Evolutionary conservation across 768 basidiomycete species (phyloP).

Genomic region (Amanita rimosa): DNA sequence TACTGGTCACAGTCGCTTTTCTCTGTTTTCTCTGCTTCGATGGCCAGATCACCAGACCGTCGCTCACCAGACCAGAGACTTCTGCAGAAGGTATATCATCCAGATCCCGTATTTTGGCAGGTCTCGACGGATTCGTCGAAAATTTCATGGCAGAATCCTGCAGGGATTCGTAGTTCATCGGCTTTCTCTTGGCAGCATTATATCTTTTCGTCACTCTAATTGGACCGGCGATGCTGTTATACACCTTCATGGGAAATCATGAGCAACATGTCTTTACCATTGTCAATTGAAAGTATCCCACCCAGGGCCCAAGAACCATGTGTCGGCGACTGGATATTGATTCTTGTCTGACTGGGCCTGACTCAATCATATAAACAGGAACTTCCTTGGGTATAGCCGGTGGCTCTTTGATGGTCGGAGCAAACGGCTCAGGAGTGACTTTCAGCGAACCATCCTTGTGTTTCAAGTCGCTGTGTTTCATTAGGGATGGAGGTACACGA

Average conservation of each 20-base stretch:
- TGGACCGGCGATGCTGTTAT: slow-evolving; percentile 17
- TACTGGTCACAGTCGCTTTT: no score
- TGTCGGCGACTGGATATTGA: slow-evolving; percentile 43
- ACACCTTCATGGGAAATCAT: slow-evolving; percentile 10
- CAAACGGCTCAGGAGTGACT: slow-evolving; percentile 22
- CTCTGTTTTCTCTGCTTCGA: slow-evolving; percentile 7
- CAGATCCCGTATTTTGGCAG: slow-evolving; percentile 26
- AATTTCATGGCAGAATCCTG: slow-evolving; percentile 27
- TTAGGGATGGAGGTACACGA: slow-evolving; percentile 31
- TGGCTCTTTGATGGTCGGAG: slow-evolving; percentile 18
- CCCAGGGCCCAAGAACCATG: slow-evolving; percentile 40
- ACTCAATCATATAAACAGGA: slow-evolving; percentile 40
- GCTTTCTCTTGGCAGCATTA: slow-evolving; percentile 22
- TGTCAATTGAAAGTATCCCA: slow-evolving; percentile 16
- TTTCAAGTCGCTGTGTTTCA: slow-evolving; percentile 35
- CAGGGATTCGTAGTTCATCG: slow-evolving; percentile 36
- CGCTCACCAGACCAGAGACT: slow-evolving; percentile 33
- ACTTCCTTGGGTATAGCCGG: slow-evolving; percentile 29
- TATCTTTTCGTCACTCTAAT: slow-evolving; percentile 24
- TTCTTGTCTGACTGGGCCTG: slow-evolving; percentile 29
- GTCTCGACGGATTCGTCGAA: slow-evolving; percentile 25
- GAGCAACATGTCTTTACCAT: neutral
- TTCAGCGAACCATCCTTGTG: slow-evolving; percentile 24
- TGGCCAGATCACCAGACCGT: slow-evolving; percentile 41
- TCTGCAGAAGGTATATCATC: slow-evolving; percentile 36